Conservation (phyloP, 2,329 filamentous ascomycete genomes). For the Hortaea werneckii region DNA sequence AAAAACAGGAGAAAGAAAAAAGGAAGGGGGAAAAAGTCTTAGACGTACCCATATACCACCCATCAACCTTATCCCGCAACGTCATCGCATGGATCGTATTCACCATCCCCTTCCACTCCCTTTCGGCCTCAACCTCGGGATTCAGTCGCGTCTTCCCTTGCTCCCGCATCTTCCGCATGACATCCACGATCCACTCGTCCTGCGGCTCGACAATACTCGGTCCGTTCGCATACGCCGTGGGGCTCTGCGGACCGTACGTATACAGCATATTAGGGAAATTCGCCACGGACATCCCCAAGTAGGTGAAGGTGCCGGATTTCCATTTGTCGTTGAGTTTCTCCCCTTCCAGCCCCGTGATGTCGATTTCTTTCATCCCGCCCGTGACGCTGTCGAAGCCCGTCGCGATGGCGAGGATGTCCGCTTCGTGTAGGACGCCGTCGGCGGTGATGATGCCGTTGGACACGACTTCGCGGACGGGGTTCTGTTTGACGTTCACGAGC, state of each 20-base stretch:
- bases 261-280: constrained; percentile 28
- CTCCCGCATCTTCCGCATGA: constrained; percentile 29
- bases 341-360: constrained; percentile 23
- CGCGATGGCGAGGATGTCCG: constrained; percentile 34
- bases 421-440: constrained; percentile 30
- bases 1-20: too few relatives aligned
- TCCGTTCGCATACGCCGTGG: constrained; percentile 37
- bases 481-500: constrained; percentile 33
- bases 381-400: constrained; percentile 34
- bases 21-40: too few relatives aligned
- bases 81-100: constrained; percentile 32
- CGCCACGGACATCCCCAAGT: constrained; percentile 27
- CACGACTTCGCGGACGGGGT: constrained; percentile 33
- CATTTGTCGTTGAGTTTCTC: constrained; percentile 34
- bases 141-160: constrained; percentile 32
- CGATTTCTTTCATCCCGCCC: constrained; percentile 27
- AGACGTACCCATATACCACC: constrained; percentile 28
- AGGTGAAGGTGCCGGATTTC: constrained; percentile 31
- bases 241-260: constrained; percentile 30
- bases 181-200: constrained; percentile 36
- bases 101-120: constrained; percentile 30
- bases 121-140: constrained; percentile 30
- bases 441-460: constrained; percentile 34
- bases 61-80: constrained; percentile 31
- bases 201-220: constrained; percentile 36